Conservation (phyloP, 169 alveolate species). For the Ichthyophthirius multifiliis region DNA sequence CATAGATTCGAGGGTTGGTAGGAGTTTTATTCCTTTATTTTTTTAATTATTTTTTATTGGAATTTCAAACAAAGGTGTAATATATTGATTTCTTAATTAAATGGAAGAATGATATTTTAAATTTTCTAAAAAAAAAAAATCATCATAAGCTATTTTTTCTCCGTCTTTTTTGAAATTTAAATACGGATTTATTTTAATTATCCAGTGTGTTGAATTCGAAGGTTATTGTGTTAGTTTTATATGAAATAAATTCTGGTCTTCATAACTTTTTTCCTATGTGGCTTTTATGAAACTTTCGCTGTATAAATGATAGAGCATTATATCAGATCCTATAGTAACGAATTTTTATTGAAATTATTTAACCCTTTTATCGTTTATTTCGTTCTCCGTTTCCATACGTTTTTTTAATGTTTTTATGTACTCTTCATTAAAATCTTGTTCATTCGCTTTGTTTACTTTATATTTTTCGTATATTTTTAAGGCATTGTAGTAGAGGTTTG, state of each 20-base stretch:
- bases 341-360: background rate
- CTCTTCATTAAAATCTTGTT: background rate
- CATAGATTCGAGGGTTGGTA: background rate
- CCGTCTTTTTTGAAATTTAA: constrained; percentile 15
- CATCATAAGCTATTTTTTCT: constrained; percentile 14
- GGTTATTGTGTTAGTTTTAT: background rate
- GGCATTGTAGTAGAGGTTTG: background rate
- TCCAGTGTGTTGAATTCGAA: background rate
- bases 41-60: background rate
- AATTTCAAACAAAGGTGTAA: background rate
- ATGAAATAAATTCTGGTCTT: background rate
- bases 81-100: background rate
- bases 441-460: background rate
- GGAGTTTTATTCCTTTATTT: background rate
- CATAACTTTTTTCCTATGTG: background rate
- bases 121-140: constrained; percentile 4
- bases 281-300: background rate
- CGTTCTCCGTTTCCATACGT: background rate
- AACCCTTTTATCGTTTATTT: background rate
- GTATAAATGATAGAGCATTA: background rate
- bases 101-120: background rate
- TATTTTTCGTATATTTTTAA: background rate
- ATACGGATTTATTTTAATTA: background rate
- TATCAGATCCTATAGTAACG: constrained; percentile 7
- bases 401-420: background rate